Percentiles rank a stretch among this genome's conserved stretches.
Conservation (phyloP, 768 basidiomycete genomes). For the Hydnum rufescens region DNA sequence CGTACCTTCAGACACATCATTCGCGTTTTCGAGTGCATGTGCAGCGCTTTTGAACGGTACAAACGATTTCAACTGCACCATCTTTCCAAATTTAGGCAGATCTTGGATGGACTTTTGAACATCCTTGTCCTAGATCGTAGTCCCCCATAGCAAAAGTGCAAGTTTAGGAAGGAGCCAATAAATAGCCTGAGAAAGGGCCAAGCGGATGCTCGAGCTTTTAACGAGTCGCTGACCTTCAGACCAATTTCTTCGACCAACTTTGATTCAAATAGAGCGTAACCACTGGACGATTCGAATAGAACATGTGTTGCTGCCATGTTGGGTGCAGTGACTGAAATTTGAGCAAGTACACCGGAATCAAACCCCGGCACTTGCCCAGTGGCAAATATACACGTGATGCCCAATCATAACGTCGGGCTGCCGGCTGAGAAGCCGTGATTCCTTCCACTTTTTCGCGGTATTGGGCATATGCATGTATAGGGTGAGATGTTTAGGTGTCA, state of each 20-base stretch:
- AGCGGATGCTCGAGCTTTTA: not conserved
- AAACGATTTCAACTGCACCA: conserved; percentile 81
- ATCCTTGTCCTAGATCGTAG: conserved; percentile 18
- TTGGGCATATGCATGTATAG: too few species aligned
- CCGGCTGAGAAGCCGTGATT: too few species aligned
- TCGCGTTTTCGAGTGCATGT: conserved; percentile 85
- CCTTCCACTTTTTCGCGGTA: too few species aligned
- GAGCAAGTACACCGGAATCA: too few species aligned
- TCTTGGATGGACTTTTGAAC: conserved; percentile 79
- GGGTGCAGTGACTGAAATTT: too few species aligned
- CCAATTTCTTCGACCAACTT: conserved; percentile 78
- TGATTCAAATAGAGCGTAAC: conserved; percentile 82
- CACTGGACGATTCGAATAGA: conserved; percentile 84
- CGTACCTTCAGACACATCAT: conserved; percentile 89
- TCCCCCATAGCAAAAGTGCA: not conserved
- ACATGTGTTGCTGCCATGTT: conserved; percentile 35
- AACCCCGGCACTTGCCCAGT: too few species aligned
- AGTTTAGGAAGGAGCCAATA: not conserved
- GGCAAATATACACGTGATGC: too few species aligned
- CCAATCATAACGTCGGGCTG: too few species aligned
- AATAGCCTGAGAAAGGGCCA: not conserved
- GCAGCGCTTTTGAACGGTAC: conserved; percentile 86
- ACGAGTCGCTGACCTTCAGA: conserved; percentile 28
- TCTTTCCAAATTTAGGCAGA: conserved; percentile 74
- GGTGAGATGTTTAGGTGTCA: too few species aligned